Conservation (phyloP, 345 rosid species). For the Pistacia vera region DNA sequence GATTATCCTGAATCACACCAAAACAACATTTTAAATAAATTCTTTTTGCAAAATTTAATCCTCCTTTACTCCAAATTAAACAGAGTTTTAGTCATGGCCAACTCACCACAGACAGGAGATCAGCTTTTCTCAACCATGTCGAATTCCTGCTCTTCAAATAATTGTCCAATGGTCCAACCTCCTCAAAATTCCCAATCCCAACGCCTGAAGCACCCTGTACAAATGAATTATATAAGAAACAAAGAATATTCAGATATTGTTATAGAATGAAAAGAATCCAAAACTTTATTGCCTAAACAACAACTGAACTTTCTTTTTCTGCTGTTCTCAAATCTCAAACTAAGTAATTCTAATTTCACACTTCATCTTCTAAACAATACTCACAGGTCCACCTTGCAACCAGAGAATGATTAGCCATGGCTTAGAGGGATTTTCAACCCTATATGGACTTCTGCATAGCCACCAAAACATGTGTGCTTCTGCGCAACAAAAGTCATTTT, state of each 20-base stretch:
- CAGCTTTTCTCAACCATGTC: constrained; percentile 76
- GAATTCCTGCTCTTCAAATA: constrained; percentile 66
- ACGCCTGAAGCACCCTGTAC: constrained; percentile 80
- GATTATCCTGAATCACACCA: constrained; percentile 53
- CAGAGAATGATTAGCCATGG: constrained; percentile 96
- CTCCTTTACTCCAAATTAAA: neutral
- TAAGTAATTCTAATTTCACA: too few species aligned
- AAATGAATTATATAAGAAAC: neutral
- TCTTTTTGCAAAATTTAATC: neutral
- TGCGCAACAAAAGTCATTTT: constrained; percentile 27
- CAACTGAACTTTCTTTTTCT: neutral
- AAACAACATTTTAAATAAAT: neutral
- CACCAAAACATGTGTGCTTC: constrained; percentile 98
- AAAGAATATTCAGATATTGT: neutral
- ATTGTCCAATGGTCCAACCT: constrained; percentile 70
- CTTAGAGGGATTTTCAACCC: constrained; percentile 73
- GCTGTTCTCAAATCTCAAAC: too few species aligned
- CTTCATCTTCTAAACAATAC: constrained; percentile 17
- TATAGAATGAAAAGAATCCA: neutral
- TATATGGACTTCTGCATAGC: constrained; percentile 81
- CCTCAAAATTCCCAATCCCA: constrained; percentile 75
- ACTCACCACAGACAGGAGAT: constrained; percentile 77
- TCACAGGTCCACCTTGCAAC: constrained; percentile 98
- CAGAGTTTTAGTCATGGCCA: neutral
- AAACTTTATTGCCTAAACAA: neutral